Evolutionary conservation across 1,139 yeast species (phyloP).

Genomic region (Lodderomyces oxycetoniae): DNA sequence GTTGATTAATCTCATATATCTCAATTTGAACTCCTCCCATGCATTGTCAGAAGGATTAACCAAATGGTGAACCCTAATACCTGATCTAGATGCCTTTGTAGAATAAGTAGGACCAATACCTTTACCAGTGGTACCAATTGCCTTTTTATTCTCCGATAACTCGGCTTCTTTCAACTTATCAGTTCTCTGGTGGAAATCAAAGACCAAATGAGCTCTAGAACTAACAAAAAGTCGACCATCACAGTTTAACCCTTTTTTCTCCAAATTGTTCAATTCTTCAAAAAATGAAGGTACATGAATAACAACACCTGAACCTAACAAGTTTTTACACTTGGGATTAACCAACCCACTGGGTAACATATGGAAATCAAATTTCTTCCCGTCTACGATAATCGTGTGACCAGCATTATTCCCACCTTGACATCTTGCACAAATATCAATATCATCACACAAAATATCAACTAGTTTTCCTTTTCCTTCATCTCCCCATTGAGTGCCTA

Average conservation of each 20-base stretch:
- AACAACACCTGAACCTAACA: slow-evolving; percentile 96
- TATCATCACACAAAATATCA: slow-evolving; percentile 85
- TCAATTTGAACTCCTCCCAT: slow-evolving; percentile 85
- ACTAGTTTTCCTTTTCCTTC: slow-evolving; percentile 99
- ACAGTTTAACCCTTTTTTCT: slow-evolving; percentile 75
- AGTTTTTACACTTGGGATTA: slow-evolving; percentile 82
- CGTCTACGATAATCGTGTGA: slow-evolving; percentile 91
- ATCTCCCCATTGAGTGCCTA: slow-evolving; percentile 99
- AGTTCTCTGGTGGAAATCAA: slow-evolving; percentile 95
- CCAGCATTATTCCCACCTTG: slow-evolving; percentile 99
- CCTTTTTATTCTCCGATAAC: slow-evolving; percentile 75
- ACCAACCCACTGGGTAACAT: slow-evolving; percentile 97
- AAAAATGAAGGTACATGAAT: slow-evolving; percentile 92
- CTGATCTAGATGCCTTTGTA: slow-evolving; percentile 95
- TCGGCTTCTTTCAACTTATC: slow-evolving; percentile 95
- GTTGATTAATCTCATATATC: slow-evolving; percentile 70
- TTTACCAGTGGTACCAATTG: slow-evolving; percentile 97
- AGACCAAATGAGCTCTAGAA: slow-evolving; percentile 92
- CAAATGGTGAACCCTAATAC: slow-evolving; percentile 93
- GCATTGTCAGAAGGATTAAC: slow-evolving; percentile 85
- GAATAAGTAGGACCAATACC: slow-evolving; percentile 99
- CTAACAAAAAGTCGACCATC: slow-evolving; percentile 80
- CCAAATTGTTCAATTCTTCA: slow-evolving; percentile 76
- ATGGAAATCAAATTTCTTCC: slow-evolving; percentile 91
- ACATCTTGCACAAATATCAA: slow-evolving; percentile 96